Base-by-base conservation (phyloP, 2,329 filamentous ascomycete species). In the Fusarium tanahbumbuense region DNA sequence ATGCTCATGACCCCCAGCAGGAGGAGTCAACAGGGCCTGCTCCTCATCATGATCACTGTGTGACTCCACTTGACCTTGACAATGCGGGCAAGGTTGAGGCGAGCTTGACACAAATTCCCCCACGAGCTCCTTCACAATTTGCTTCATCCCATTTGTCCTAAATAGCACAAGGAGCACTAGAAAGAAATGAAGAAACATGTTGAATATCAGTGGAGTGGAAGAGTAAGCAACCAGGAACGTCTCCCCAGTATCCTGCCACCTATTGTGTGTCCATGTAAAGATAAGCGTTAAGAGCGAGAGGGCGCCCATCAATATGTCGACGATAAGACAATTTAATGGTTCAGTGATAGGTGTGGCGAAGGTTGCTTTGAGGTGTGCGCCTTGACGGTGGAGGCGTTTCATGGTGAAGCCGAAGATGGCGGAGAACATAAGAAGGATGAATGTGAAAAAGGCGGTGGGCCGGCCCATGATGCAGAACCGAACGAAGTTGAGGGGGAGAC, bases 261-360 rank as follows among this genome's bases (percentile, higher is more conserved):
- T n/a, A 2, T 37, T 37, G 0, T n/a, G 11, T 4, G 34, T n/a
- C 34, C 34, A 37, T 2, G 34, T 37, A 12, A 37, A 37, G 34
- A 37, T n/a, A n/a, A 37, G 34, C 10, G 34, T 37, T 7, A 37
- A 37, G 34, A 37, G 34, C 10, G 34, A 37, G 0, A 37, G 18
- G 6, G 3, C 1, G 3, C 34, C 34, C 34, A 37, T 37, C 2
- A 37, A n/a, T n/a, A 37, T n/a, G 1, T 37, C 34, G 0, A 6
- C 34, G 10, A 37, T 12, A 37, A 37, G 34, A 37, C 34, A 37
- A 37, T 37, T n/a, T 4, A 37, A 37, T 12, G 34, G 34, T 1
- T 37, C 10, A 1, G 34, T 7, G 3, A 37, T 37, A 37, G 34
- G 34, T n/a, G 34, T 37, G 0, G 34, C 34, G 10, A 37, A 37